Base-by-base conservation (phyloP, 768 basidiomycete species). In the Auricularia heimuer region DNA sequence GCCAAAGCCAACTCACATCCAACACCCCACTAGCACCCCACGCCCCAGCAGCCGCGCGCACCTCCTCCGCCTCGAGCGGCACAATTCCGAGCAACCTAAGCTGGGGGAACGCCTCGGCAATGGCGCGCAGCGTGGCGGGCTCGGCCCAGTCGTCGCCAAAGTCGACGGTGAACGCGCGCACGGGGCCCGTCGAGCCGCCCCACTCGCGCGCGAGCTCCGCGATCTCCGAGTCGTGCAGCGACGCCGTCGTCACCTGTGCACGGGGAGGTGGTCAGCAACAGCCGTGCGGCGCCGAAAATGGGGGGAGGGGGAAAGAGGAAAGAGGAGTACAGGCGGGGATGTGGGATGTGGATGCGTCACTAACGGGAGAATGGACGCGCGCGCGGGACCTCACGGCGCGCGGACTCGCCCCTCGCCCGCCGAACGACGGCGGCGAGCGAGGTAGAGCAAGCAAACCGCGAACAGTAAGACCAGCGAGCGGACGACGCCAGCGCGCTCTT, bases 151-250 rank as follows among this genome's bases (percentile, higher is more conserved):
- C 56, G 56, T 60, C 56, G 29, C 56, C 56, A 33, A 60, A 60
- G 56, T 60, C 56, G 56, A 60, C 56, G 29, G 56, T 60, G 34
- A 60, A 60, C 34, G 56, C 56, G 29, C 34, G 24, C 29, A 60
- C 56, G 56, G 56, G 56, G 24, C 56, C 56, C 11, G 18, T 29
- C 16, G 24, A 29, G 24, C 56, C 56, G 24, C 56, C 24, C 56
- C 56, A 60, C 56, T 60, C 56, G 24, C 56, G 56, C 24, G 56
- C 56, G 56, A 60, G 6, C 29, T 60, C 56, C 24, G 29, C 56
- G 7, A 60, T 18, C 56, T 60, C 56, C 24, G 24, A 8, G 34
- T 60, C 56, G 56, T 60, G 56, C 56, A 60, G 56, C 34, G 56
- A 6, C 24, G 56, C 56, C 11, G 56, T 60, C 24, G 56, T 60